phyloP scores from a whole-genome alignment of 805 yeast genomes.

The Yamadazyma takamatsuzukensis region DNA sequence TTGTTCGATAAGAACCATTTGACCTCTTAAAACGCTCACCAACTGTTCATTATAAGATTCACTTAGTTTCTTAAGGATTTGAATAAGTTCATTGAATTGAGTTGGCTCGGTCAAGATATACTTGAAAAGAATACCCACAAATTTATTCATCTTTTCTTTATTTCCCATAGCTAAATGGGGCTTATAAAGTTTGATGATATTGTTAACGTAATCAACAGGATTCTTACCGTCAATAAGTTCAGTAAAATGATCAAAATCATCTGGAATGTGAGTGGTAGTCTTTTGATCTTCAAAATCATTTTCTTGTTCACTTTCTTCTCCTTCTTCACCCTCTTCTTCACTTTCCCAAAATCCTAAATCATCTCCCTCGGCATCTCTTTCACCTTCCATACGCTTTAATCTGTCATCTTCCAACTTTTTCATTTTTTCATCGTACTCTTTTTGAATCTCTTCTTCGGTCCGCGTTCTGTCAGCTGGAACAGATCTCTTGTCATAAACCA shows the following conservation, averaged over 20 bases:
- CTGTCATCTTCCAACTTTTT: conserved; percentile 66
- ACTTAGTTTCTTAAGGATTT: conserved; percentile 53
- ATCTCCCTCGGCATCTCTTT: conserved; percentile 57
- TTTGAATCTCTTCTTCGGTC: conserved; percentile 65
- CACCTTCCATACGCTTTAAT: conserved; percentile 71
- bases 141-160: conserved; percentile 63
- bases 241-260: conserved; percentile 23
- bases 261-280: conserved; percentile 10
- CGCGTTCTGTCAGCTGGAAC: conserved; percentile 80
- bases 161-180: conserved; percentile 82
- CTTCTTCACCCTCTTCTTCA: conserved; percentile 36
- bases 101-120: conserved; percentile 48
- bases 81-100: conserved; percentile 25
- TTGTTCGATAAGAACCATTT: conserved; percentile 52
- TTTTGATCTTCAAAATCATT: conserved; percentile 20
- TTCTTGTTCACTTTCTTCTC: conserved; percentile 28
- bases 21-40: conserved; percentile 58
- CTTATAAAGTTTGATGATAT: conserved; percentile 58
- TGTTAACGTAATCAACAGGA: conserved; percentile 41
- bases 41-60: conserved; percentile 62
- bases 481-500: conserved; percentile 69
- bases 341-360: conserved; percentile 66
- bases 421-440: conserved; percentile 58
- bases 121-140: conserved; percentile 60
- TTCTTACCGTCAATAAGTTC: conserved; percentile 7